Evolutionary conservation across 306 rosid genomes (phyloP), one percentile per base, ranked within the genome.

Genomic region (Prunus kanzakura): DNA sequence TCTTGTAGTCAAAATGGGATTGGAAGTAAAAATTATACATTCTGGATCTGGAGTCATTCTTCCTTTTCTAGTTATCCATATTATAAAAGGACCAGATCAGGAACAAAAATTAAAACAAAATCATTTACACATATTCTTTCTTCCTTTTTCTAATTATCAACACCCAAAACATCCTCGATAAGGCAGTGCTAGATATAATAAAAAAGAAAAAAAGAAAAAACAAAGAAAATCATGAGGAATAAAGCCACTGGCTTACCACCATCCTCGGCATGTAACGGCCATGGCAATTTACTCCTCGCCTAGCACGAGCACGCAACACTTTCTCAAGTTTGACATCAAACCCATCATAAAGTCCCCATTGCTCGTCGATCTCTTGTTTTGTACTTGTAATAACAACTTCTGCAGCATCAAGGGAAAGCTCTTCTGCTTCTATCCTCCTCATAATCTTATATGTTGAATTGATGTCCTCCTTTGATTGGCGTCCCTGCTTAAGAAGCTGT

Each of bases 271-370:
- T 93, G 85, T 52, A 91, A 52, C 98, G 87, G 58, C 98, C 97
- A 67, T 91, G 93, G 77, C 96, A 91, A 62, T 84, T 82, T 81
- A 93, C 98, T 38, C 94, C 89, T 54, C 97, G 89, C 78, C 96
- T 86, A 32, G 89, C 88, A 23, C 98, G 97, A 14, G 96, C 98
- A 15, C 98, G 93, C 81, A 93, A 75, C 4, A 91, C 95, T 85
- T 82, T 93, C 87, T 93, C 98, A 18, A 93, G 92, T 87, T 91
- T 91, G 81, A 93, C 97, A 82, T 93, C 92, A 62, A 93, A 93
- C 32, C 97, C 98, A 73, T 93, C 97, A 56, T 93, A 93, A 45
- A 93, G 97, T 29, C 98, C 98, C 98, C 98, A 93, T 71, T 93
- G 98, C 82, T 93, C 95, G 25, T 91, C 95, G 50, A 91, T 91